Conservation (phyloP, 2,329 filamentous ascomycete species). For the Trichoderma sp. region DNA sequence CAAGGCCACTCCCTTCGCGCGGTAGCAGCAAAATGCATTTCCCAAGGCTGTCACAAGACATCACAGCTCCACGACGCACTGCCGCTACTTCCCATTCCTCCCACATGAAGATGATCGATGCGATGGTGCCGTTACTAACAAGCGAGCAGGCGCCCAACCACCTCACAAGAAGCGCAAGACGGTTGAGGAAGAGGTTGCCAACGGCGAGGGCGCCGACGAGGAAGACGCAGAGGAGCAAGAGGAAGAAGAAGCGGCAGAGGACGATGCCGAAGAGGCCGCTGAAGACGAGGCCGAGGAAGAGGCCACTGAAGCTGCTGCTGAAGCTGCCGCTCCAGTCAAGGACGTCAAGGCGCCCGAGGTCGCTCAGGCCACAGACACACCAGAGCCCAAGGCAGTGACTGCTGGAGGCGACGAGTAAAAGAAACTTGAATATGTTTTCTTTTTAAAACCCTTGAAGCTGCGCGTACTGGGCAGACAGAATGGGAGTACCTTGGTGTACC, state of each 20-base stretch:
- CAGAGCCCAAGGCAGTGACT: slow-evolving; percentile 31
- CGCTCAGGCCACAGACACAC: slow-evolving; percentile 25
- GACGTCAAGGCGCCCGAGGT: slow-evolving; percentile 30
- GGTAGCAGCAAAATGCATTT: not conserved
- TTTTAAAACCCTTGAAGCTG: not conserved
- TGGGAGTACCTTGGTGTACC: not conserved
- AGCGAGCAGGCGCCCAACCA: slow-evolving; percentile 35
- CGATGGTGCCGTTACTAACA: not conserved
- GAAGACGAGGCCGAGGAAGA: slow-evolving; percentile 29
- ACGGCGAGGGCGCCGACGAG: slow-evolving; percentile 37
- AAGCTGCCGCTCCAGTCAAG: slow-evolving; percentile 28
- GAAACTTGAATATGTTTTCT: not conserved
- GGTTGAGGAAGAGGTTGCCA: slow-evolving; percentile 31
- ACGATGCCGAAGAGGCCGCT: slow-evolving; percentile 27
- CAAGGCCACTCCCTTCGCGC: not conserved
- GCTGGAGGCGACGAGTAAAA: slow-evolving; percentile 32
- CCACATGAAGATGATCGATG: not conserved
- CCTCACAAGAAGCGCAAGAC: slow-evolving; percentile 55
- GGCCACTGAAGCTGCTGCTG: slow-evolving; percentile 22
- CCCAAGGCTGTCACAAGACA: not conserved
- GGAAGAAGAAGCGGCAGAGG: slow-evolving; percentile 25
- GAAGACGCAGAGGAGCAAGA: slow-evolving; percentile 33
- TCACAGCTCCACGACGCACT: not conserved
- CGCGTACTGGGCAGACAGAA: not conserved
- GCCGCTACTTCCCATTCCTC: not conserved